These are phyloP conservation scores for Plantago ovata DNA, from an alignment of 257 asterid genomes.

Conservation along the genomic window DNA sequence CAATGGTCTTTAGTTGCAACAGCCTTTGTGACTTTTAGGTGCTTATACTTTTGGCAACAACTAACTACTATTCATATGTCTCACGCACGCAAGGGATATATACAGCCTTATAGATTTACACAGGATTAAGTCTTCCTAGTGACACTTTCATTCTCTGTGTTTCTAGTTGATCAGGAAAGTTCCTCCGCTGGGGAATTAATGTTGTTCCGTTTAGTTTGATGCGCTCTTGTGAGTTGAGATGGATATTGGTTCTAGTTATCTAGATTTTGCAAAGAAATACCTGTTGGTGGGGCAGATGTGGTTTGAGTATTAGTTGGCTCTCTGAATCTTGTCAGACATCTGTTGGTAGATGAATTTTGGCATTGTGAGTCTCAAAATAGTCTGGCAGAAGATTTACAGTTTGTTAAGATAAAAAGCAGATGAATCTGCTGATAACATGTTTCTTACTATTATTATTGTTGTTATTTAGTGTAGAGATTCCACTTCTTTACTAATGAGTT, in stretches of 20 bases:
- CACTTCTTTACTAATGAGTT: constrained; percentile 4
- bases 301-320: neutral
- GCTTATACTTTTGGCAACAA: too few species aligned
- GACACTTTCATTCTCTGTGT: constrained; percentile 3
- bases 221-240: neutral
- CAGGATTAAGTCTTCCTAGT: constrained; percentile 20
- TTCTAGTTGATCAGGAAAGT: constrained; percentile 22
- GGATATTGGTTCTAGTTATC: neutral
- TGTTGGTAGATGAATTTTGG: constrained; percentile 1
- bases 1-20: constrained; percentile 5
- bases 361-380: neutral
- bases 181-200: too few species aligned
- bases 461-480: too few species aligned
- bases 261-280: neutral
- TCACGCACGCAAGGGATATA: too few species aligned
- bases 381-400: neutral
- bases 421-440: constrained; percentile 1
- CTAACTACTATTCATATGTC: too few species aligned
- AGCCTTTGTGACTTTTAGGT: neutral
- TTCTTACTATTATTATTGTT: constrained; percentile 2
- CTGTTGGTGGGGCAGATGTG: neutral
- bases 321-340: constrained; percentile 10
- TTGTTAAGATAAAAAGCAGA: constrained; percentile 7
- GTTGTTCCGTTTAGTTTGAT: neutral
- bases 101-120: too few species aligned